Base-by-base conservation (phyloP, 306 rosid genomes). In the Bauhinia variegata region DNA sequence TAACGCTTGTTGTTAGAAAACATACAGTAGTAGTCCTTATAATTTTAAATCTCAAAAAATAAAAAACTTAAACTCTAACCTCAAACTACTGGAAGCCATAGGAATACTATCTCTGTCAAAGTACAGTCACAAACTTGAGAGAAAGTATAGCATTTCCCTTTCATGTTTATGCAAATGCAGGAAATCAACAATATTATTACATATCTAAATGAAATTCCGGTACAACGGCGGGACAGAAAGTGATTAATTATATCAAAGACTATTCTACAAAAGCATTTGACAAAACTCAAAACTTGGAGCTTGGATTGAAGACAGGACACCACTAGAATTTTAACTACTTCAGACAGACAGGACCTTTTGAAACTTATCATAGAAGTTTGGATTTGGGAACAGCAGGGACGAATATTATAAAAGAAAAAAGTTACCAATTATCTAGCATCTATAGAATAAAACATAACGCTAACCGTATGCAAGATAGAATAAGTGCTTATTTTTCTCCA, bases 171-270 rank as follows among this genome's bases (percentile, higher is more conserved):
- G 47, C 3, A 43, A 43, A 12, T 14, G 33, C 16, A 54, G 72
- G 34, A 64, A 55, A 48, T 65, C 44, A 56, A 49, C 14, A 41
- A 19, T 55, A 33, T 41, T 44, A 70, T 39, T 33, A 56, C 47
- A 70, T 4, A 64, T 56, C 15, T 16, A 58, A 28, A 33, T 46
- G 64, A 62, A 42, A 15, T 19, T 52, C 49, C 2, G 28, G 33
- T 57, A 52, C 48, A 60, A 60, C 48, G 16, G 59, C 58, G 52
- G 49, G 54, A 30, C 30, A 33, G 38, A 12, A 23, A 37, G 57
- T 38, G 34, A 67, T 16, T 14, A 38, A 18, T 13, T 54, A 52
- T 44, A 52, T 52, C 30, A 43, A 17, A 34, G 54, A 37, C 56
- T 23, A 54, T 46, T 49, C 70, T 1, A 7, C 0, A 2, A 18